Conservation (phyloP, 495 filamentous ascomycete species). For the Daldinia concentrica region DNA sequence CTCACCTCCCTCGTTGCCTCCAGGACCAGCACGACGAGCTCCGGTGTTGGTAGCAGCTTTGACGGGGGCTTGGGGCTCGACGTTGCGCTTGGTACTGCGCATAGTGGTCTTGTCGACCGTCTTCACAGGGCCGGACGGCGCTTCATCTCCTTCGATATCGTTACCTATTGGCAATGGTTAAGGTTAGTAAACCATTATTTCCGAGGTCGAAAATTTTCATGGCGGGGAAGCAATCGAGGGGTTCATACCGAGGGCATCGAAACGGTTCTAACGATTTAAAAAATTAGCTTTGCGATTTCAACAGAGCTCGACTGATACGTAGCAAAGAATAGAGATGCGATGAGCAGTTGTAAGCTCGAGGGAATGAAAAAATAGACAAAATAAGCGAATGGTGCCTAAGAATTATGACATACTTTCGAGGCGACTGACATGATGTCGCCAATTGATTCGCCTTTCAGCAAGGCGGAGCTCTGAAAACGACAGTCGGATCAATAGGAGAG, state of each 20-base stretch:
- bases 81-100: slow-evolving; percentile 89
- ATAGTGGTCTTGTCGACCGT: slow-evolving; percentile 84
- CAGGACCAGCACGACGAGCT: slow-evolving; percentile 63
- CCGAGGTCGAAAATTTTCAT: slow-evolving; percentile 42
- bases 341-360: neutral
- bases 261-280: slow-evolving; percentile 71
- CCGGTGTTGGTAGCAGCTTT: slow-evolving; percentile 55
- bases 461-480: slow-evolving; percentile 52
- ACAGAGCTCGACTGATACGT: slow-evolving; percentile 16
- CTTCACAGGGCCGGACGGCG: slow-evolving; percentile 80
- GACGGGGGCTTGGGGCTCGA: slow-evolving; percentile 73
- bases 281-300: slow-evolving; percentile 44
- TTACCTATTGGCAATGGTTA: slow-evolving; percentile 68
- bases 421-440: slow-evolving; percentile 70
- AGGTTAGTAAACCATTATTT: slow-evolving; percentile 42
- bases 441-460: slow-evolving; percentile 58
- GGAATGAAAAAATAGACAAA: slow-evolving; percentile 2
- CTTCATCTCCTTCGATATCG: slow-evolving; percentile 84
- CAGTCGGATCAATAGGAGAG: slow-evolving; percentile 46
- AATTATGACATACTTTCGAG: slow-evolving; percentile 63
- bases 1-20: slow-evolving; percentile 85
- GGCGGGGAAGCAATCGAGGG: slow-evolving; percentile 40
- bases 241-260: slow-evolving; percentile 85
- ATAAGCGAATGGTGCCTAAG: slow-evolving; percentile 3
- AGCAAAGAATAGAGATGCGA: neutral